Conservation (phyloP, 352 stramenopile species). For the Phytophthora podocarpi region DNA sequence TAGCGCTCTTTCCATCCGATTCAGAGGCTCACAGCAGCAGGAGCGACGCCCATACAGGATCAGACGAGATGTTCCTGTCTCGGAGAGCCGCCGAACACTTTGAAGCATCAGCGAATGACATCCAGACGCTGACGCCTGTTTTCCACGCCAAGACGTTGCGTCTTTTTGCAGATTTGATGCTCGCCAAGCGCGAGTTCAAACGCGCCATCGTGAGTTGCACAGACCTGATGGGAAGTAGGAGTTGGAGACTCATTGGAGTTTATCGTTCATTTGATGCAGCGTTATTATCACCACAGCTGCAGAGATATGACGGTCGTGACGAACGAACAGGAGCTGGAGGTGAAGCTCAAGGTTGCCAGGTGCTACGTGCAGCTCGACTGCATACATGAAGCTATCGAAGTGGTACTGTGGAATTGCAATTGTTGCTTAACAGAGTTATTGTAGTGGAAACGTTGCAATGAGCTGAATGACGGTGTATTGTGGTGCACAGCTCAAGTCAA, state of each 20-base stretch:
- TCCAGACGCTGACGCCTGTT: constrained; percentile 15
- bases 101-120: background rate
- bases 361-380: constrained; percentile 69
- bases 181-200: constrained; percentile 69
- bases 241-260: background rate
- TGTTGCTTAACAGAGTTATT: background rate
- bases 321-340: constrained; percentile 29
- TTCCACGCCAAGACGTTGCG: constrained; percentile 67
- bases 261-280: constrained; percentile 8
- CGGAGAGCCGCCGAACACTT: background rate
- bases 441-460: background rate
- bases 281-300: constrained; percentile 39
- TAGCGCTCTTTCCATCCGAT: constrained; percentile 41
- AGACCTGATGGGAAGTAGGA: background rate
- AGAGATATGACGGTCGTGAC: constrained; percentile 26
- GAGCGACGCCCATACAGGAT: background rate
- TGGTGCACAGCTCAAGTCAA: constrained; percentile 53
- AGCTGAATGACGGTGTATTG: background rate
- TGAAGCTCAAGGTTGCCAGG: constrained; percentile 71
- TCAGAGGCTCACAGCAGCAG: background rate
- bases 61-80: constrained; percentile 24
- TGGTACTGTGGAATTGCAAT: constrained; percentile 37
- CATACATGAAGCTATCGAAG: constrained; percentile 63
- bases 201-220: constrained; percentile 65
- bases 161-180: constrained; percentile 73